Evolutionary conservation across 106 monocot genomes (phyloP).

Genomic region (Agapanthus africanus): DNA sequence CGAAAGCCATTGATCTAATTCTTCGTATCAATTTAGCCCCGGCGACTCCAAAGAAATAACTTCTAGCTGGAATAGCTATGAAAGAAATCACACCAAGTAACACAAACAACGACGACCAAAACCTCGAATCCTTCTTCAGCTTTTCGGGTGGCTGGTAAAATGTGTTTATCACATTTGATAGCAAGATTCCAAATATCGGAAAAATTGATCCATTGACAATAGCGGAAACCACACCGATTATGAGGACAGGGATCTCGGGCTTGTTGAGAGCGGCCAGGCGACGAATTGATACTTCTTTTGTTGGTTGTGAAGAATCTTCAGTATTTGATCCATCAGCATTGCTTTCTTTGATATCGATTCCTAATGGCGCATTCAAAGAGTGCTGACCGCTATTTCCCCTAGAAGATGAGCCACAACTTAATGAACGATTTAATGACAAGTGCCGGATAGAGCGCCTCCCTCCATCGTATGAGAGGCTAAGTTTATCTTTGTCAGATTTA

Average conservation of each 20-base stretch:
- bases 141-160: conserved; percentile 29
- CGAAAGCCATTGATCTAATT: conserved; percentile 30
- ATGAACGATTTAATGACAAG: conserved; percentile 6
- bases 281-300: conserved; percentile 19
- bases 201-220: conserved; percentile 20
- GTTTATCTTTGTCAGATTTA: conserved; percentile 7
- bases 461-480: background rate
- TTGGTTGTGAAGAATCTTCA: conserved; percentile 5
- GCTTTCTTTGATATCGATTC: too few relatives aligned
- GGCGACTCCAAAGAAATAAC: conserved; percentile 32
- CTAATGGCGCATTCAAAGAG: too few relatives aligned
- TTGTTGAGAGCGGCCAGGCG: conserved; percentile 35
- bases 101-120: conserved; percentile 22
- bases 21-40: conserved; percentile 31
- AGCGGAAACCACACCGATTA: conserved; percentile 19
- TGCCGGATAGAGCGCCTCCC: too few relatives aligned
- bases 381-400: conserved; percentile 5
- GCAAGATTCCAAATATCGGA: conserved; percentile 20
- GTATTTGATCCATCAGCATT: too few relatives aligned
- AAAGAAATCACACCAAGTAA: conserved; percentile 18
- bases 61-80: conserved; percentile 16
- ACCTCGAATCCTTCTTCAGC: conserved; percentile 26
- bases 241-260: conserved; percentile 22
- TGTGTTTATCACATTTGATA: conserved; percentile 15
- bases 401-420: conserved; percentile 18